Percentiles rank a stretch among this genome's conserved stretches.
Conservation (phyloP, 148 eudicot species). For the Salicornia ramosissima region DNA sequence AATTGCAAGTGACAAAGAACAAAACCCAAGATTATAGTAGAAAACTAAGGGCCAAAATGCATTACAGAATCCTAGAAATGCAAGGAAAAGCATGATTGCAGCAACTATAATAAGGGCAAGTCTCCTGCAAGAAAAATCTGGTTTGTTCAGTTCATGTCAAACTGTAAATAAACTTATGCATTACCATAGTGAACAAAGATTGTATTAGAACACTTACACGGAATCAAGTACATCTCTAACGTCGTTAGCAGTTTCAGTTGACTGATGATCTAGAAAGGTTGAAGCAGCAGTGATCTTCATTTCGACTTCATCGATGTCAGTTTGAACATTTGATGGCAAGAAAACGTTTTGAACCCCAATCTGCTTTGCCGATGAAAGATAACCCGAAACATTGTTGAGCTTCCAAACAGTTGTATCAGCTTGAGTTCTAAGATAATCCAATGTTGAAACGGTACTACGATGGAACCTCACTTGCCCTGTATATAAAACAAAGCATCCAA, state of each 20-base stretch:
- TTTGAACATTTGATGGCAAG: constrained; percentile 63
- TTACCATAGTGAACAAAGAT: background rate
- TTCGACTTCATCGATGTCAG: constrained; percentile 62
- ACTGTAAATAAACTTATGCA: background rate
- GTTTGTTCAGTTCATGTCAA: background rate
- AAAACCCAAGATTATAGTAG: constrained; percentile 8
- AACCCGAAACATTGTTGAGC: constrained; percentile 59
- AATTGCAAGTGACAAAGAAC: background rate
- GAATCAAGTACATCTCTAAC: constrained; percentile 56
- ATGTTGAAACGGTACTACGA: constrained; percentile 47
- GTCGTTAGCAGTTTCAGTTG: constrained; percentile 49
- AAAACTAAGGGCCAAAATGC: constrained; percentile 4
- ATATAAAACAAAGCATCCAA: constrained; percentile 76
- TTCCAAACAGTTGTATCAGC: constrained; percentile 64
- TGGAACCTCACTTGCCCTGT: constrained; percentile 75
- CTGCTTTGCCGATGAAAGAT: constrained; percentile 69
- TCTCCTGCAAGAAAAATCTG: constrained; percentile 49
- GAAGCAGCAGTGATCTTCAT: constrained; percentile 62
- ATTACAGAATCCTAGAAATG: constrained; percentile 83
- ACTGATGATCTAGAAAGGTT: constrained; percentile 37
- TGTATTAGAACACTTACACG: constrained; percentile 38
- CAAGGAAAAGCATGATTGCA: constrained; percentile 74
- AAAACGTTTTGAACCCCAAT: constrained; percentile 47
- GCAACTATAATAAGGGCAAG: constrained; percentile 67
- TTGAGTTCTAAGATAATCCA: constrained; percentile 58